Percentiles rank a stretch among this genome's conserved stretches.
Conservation (phyloP, 2,329 filamentous ascomycete genomes). For the Colletotrichum orchidophilum region DNA sequence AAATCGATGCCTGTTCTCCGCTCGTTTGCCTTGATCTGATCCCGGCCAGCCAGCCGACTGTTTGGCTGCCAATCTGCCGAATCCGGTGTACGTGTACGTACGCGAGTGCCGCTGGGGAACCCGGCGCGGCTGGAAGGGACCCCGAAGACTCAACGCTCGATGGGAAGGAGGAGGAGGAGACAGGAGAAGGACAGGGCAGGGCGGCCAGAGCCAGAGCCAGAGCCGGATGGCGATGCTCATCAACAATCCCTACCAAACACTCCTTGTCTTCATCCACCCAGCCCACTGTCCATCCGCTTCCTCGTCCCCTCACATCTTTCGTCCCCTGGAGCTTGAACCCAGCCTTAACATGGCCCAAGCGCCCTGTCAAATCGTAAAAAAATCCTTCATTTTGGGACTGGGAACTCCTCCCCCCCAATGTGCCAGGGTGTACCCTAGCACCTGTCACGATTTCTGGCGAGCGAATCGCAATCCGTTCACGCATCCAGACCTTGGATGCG, state of each 20-base stretch:
- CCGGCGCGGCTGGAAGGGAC: not conserved
- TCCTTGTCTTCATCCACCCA: not conserved
- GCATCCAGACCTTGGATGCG: constrained; percentile 7
- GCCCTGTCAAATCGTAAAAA: constrained; percentile 35
- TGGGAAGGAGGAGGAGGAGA: not conserved
- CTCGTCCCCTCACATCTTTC: not conserved
- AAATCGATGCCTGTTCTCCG: constrained; percentile 20
- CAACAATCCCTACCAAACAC: not conserved
- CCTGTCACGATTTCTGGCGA: constrained; percentile 30
- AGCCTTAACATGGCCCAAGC: constrained; percentile 33
- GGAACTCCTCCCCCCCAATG: constrained; percentile 1
- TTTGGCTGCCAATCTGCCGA: constrained; percentile 12
- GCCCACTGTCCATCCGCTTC: not conserved
- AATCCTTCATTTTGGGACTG: constrained; percentile 12
- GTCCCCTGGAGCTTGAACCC: constrained; percentile 20
- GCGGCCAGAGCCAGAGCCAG: not conserved
- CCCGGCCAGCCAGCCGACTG: constrained; percentile 5
- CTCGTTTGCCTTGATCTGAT: constrained; percentile 31
- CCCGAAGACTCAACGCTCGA: not conserved
- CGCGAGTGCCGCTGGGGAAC: no score
- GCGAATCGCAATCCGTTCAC: constrained; percentile 31
- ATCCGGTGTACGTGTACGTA: not conserved
- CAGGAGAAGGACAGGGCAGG: not conserved
- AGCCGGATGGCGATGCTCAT: constrained; percentile 3
- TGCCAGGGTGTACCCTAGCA: constrained; percentile 25